Evolutionary conservation across 352 stramenopile species (phyloP), one percentile per base, ranked within the genome.

Genomic region (Saprolegnia diclina): DNA sequence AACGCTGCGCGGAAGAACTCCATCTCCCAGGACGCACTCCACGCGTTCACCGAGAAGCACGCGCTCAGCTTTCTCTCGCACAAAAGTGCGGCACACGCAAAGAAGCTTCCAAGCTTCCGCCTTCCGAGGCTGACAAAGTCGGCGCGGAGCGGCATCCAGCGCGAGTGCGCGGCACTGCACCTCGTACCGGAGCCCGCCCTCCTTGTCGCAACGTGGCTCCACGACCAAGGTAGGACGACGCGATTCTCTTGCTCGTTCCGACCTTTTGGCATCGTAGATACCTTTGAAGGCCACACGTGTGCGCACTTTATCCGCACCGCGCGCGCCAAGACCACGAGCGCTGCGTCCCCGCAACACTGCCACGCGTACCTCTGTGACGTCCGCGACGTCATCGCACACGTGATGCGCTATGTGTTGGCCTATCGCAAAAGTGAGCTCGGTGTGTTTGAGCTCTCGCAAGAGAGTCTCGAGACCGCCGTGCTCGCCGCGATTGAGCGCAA

Each of bases 401-500:
- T 83, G 10, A 67, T 74, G 22, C 56, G 73, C 48, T 83, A 81
- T 56, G 71, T 83, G 11, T n/a, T 77, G 10, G 57, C 71, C 22
- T 80, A 78, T 64, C 71, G 77, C 2, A 40, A 73, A 4, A 37
- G 7, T 21, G 67, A 77, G 29, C 56, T 78, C 0, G 42, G 18
- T 32, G 45, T 64, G 3, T 69, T 72, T 13, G 46, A 64, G n/a
- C 10, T n/a, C 21, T 19, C 52, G 29, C 11, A 10, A 13, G 65
- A 71, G 24, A 26, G 19, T 3, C 32, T 71, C n/a, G 29, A 59
- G 32, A 40, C 57, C 1, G 74, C 74, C n/a, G 74, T 78, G 37
- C 61, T 57, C 3, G 50, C 61, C 32, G 74, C 74, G 1, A 69
- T 77, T 4, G 74, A 79, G 40, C 63, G 72, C 24, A 75, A 73